These are phyloP conservation scores for Phytophthora meadii DNA, from an alignment of 352 stramenopile genomes.

Conservation along the genomic window DNA sequence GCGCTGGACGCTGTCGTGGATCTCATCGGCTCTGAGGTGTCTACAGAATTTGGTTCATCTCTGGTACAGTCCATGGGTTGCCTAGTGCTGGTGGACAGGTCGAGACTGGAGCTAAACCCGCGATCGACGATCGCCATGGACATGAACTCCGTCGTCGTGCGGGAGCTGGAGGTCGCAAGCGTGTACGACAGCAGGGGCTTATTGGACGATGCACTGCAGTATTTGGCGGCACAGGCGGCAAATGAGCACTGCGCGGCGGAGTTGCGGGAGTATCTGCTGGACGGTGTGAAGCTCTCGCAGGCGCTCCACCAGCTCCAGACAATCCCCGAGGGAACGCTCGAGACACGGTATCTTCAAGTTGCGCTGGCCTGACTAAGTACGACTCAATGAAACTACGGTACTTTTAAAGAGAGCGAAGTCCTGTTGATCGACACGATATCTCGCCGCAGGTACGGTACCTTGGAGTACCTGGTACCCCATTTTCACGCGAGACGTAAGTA, in stretches of 20 bases:
- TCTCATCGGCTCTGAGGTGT: constrained; percentile 53
- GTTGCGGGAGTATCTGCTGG: constrained; percentile 32
- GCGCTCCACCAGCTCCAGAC: constrained; percentile 37
- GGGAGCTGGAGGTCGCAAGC: constrained; percentile 57
- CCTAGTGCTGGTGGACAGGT: constrained; percentile 47
- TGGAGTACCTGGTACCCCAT: no score
- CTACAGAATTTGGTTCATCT: constrained; percentile 47
- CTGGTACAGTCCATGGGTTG: constrained; percentile 58
- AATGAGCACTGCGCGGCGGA: constrained; percentile 19
- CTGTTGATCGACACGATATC: no score
- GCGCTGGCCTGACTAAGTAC: neutral
- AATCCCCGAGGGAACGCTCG: constrained; percentile 22
- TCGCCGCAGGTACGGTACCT: no score
- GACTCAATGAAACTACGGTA: neutral
- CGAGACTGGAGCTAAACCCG: constrained; percentile 38
- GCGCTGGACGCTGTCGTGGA: constrained; percentile 59
- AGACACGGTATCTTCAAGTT: constrained; percentile 41
- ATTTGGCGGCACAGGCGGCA: constrained; percentile 37
- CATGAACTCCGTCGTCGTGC: constrained; percentile 78
- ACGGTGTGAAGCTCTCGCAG: constrained; percentile 23
- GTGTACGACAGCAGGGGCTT: constrained; percentile 45
- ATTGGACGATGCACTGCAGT: constrained; percentile 51
- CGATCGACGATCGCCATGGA: constrained; percentile 50
- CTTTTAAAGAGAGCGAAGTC: no score
- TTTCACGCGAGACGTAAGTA: no score